Evolutionary conservation across 1,284 basidiomycete species (phyloP).

Genomic region (Cryptococcus depauperatus): DNA sequence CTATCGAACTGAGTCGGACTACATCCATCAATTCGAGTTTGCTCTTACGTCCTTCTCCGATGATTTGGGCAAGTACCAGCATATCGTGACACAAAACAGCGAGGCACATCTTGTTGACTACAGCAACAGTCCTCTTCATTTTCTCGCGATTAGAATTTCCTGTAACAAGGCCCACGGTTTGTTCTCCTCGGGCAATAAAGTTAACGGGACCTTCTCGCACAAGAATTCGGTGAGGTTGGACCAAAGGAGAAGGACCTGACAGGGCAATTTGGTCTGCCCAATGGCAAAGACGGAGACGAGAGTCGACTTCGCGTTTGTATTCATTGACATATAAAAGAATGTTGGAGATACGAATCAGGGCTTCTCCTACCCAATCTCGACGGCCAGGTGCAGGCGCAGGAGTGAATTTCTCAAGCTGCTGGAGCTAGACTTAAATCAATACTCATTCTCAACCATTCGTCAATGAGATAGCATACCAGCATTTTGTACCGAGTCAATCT

Average conservation of each 20-base stretch:
- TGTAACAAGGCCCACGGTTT: not conserved
- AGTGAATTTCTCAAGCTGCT: constrained; percentile 70
- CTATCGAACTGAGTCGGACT: constrained; percentile 1
- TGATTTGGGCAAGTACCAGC: not conserved
- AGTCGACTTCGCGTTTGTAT: constrained; percentile 87
- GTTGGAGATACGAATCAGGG: constrained; percentile 71
- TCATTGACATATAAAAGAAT: constrained; percentile 93
- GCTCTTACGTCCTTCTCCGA: not conserved
- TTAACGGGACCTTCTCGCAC: constrained; percentile 78
- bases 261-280: constrained; percentile 84
- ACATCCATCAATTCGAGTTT: not conserved
- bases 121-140: not conserved
- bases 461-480: too few relatives aligned
- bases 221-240: constrained; percentile 90
- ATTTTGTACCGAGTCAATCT: constrained; percentile 1
- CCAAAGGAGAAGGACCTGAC: constrained; percentile 85
- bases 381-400: constrained; percentile 62
- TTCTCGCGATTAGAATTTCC: not conserved
- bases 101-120: not conserved
- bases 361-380: constrained; percentile 68
- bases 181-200: constrained; percentile 49
- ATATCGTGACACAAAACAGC: constrained; percentile 2
- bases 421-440: too few relatives aligned
- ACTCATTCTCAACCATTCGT: too few relatives aligned
- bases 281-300: constrained; percentile 72